Evolutionary conservation across 1,284 basidiomycete genomes (phyloP).

Genomic region (Coniferiporia weirii): DNA sequence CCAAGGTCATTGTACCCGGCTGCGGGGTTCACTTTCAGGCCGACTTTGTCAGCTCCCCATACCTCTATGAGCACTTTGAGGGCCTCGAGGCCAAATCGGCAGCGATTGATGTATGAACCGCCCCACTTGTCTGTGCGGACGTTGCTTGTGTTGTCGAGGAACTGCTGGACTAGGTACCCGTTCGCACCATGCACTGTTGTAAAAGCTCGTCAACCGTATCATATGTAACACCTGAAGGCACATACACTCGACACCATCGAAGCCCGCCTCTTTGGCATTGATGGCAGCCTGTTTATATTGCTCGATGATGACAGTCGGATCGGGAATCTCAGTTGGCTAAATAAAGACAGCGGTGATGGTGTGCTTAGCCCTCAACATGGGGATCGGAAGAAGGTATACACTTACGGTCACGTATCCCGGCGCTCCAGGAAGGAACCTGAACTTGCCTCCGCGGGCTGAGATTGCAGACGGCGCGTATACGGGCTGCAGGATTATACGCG

Average conservation of each 20-base stretch:
- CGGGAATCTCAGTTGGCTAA: constrained; percentile 39
- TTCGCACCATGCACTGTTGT: constrained; percentile 38
- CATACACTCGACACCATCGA: constrained; percentile 58
- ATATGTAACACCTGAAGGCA: background rate
- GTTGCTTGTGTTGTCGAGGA: constrained; percentile 48
- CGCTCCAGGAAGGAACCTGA: constrained; percentile 32
- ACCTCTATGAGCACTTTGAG: constrained; percentile 42
- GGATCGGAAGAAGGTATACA: constrained; percentile 2
- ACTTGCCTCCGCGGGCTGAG: constrained; percentile 34
- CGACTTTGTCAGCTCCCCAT: constrained; percentile 44
- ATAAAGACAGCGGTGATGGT: background rate
- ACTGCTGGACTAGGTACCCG: constrained; percentile 54
- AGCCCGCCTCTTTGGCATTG: constrained; percentile 55
- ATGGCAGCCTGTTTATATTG: constrained; percentile 47
- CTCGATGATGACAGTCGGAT: constrained; percentile 36
- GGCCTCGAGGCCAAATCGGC: constrained; percentile 48
- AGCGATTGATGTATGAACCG: constrained; percentile 50
- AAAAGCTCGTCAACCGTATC: background rate
- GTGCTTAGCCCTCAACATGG: background rate
- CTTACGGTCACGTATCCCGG: constrained; percentile 35
- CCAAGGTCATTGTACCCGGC: constrained; percentile 42
- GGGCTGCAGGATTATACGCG: constrained; percentile 19
- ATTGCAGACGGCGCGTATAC: constrained; percentile 38
- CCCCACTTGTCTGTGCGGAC: constrained; percentile 58
- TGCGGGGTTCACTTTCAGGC: constrained; percentile 41